phyloP scores from a whole-genome alignment of 2,329 filamentous ascomycete genomes.

The Trichophyton mentagrophytes region DNA sequence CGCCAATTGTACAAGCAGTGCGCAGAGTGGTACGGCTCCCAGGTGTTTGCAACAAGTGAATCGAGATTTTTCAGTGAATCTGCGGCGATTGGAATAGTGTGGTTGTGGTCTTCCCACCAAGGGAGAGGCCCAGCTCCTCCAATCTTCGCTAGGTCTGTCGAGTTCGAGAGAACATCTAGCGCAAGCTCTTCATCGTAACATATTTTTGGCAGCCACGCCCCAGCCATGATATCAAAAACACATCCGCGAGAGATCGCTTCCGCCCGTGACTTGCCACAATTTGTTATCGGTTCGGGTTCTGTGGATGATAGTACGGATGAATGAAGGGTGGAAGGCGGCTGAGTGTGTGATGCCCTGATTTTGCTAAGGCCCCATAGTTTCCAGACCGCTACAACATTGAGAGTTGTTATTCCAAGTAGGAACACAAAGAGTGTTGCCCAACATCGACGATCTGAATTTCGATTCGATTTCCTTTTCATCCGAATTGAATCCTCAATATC shows the following conservation, averaged over 20 bases:
- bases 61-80: slow-evolving; percentile 4
- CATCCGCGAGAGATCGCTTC: slow-evolving; percentile 9
- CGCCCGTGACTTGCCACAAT: slow-evolving; percentile 7
- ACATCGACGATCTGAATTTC: background rate
- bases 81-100: slow-evolving; percentile 4
- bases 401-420: background rate
- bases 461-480: background rate
- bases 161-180: background rate
- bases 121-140: slow-evolving; percentile 4
- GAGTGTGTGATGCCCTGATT: background rate
- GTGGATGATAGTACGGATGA: background rate
- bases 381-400: background rate
- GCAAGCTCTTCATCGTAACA: slow-evolving; percentile 8
- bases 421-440: background rate
- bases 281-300: background rate
- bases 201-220: slow-evolving; percentile 9
- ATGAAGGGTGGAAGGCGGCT: background rate
- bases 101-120: slow-evolving; percentile 9
- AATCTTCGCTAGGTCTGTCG: background rate
- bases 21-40: slow-evolving; percentile 10
- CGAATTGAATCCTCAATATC: background rate
- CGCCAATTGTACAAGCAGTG: slow-evolving; percentile 12
- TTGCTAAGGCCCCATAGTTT: background rate
- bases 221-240: slow-evolving; percentile 8
- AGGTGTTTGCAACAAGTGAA: slow-evolving; percentile 9